Evolutionary conservation across 2,329 filamentous ascomycete species (phyloP).

Genomic region (Malbranchea cinnamomea): DNA sequence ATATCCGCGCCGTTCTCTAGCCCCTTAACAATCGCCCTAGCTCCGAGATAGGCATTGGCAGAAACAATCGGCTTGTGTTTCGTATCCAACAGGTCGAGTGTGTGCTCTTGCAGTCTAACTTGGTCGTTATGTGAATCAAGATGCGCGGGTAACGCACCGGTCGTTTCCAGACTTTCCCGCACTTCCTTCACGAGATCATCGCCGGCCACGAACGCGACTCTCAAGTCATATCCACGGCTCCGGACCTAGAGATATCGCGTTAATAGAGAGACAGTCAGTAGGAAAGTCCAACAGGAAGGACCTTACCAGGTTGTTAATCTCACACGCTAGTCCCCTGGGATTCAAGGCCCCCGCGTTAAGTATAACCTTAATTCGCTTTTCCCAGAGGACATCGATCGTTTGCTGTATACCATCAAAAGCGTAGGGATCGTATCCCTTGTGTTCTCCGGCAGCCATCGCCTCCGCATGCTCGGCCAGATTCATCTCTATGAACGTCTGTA

Average conservation of each 20-base stretch:
- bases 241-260: conserved; percentile 14
- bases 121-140: conserved; percentile 27
- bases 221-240: conserved; percentile 22
- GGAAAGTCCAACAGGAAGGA: conserved; percentile 1
- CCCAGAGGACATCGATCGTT: conserved; percentile 31
- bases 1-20: conserved; percentile 32
- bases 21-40: conserved; percentile 32
- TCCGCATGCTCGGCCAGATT: conserved; percentile 34
- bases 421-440: conserved; percentile 32
- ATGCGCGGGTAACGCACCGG: conserved; percentile 22
- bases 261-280: not conserved
- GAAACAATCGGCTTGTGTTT: conserved; percentile 25
- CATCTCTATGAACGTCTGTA: too few species aligned
- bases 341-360: conserved; percentile 44
- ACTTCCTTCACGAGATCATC: conserved; percentile 29
- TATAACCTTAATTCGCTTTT: conserved; percentile 39
- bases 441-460: conserved; percentile 24
- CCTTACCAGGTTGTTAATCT: conserved; percentile 26
- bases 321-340: conserved; percentile 36
- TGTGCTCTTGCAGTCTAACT: conserved; percentile 21
- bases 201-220: conserved; percentile 32
- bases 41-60: conserved; percentile 41
- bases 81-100: conserved; percentile 24
- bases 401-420: conserved; percentile 35
- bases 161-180: conserved; percentile 19